Evolutionary conservation across 176 grass and related monocot species (phyloP).

Genomic region (Aegilops sharonensis): DNA sequence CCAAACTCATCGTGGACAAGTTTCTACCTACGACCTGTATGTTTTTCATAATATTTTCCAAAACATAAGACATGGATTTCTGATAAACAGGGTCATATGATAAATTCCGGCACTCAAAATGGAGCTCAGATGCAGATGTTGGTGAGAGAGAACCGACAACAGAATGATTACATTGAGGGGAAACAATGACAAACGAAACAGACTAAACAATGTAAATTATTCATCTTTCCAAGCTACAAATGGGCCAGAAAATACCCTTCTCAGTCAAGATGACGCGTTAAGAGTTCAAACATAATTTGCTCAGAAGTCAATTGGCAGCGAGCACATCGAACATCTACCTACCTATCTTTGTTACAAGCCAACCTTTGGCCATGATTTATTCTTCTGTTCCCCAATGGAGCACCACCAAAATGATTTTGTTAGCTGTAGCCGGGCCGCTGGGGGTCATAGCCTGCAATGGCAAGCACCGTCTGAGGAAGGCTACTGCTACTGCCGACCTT

Average conservation of each 20-base stretch:
- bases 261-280: neutral
- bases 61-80: too few relatives aligned
- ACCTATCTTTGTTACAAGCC: constrained; percentile 21
- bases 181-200: neutral
- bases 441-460: constrained; percentile 16
- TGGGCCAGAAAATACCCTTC: constrained; percentile 11
- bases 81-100: too few relatives aligned
- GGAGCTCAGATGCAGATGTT: neutral
- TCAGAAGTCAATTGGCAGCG: constrained; percentile 23
- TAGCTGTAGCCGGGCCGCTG: constrained; percentile 27
- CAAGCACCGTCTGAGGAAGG: constrained; percentile 11
- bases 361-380: constrained; percentile 21
- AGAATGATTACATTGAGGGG: neutral
- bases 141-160: neutral
- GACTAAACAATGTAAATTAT: constrained; percentile 5
- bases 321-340: constrained; percentile 17
- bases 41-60: too few relatives aligned
- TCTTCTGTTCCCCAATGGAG: neutral
- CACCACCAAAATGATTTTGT: neutral
- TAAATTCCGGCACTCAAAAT: neutral
- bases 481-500: constrained; percentile 34
- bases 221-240: constrained; percentile 8
- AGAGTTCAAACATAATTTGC: constrained; percentile 20
- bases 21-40: too few relatives aligned
- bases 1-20: too few relatives aligned